A percentile compares a stretch with the other conserved stretches of the same genome.
Evolutionary conservation across 208 protist species (phyloP).

Genomic region (Trypanosoma grayi): DNA sequence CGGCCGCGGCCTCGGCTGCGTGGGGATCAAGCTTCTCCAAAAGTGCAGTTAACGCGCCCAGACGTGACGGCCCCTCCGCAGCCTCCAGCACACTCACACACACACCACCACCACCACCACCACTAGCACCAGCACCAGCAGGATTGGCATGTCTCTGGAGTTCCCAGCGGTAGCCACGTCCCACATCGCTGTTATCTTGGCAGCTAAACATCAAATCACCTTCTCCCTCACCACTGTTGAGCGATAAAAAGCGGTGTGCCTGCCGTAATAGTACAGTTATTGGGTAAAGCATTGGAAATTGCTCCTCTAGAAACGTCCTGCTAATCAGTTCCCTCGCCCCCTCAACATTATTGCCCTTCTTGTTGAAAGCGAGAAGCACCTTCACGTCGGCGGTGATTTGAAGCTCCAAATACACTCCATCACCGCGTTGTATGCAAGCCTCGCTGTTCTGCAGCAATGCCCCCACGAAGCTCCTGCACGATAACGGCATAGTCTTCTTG

Average conservation of each 20-base stretch:
- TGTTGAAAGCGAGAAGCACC: constrained; percentile 5
- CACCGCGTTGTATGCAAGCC: not conserved
- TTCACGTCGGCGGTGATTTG: constrained; percentile 12
- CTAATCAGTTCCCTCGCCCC: constrained; percentile 6
- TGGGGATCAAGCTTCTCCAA: not conserved
- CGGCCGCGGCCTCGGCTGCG: not conserved
- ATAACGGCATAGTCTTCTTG: constrained; percentile 1
- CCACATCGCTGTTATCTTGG: not conserved
- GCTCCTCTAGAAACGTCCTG: constrained; percentile 7
- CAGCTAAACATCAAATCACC: constrained; percentile 9
- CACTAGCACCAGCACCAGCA: not conserved
- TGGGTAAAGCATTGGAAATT: constrained; percentile 21
- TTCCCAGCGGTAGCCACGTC: constrained; percentile 16
- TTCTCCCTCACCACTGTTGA: not conserved
- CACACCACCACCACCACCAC: too few relatives aligned
- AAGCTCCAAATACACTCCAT: constrained; percentile 9
- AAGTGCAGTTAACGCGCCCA: constrained; percentile 5
- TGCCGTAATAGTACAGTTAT: not conserved
- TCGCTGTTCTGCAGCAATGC: constrained; percentile 22
- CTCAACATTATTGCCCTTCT: not conserved
- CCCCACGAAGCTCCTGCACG: constrained; percentile 5
- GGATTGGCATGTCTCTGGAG: not conserved
- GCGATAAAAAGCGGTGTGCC: constrained; percentile 1
- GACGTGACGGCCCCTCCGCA: constrained; percentile 7
- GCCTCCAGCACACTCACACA: constrained; percentile 1